These are phyloP conservation scores for Boletus patriciae DNA, from an alignment of 768 basidiomycete species.

Conservation along the genomic window DNA sequence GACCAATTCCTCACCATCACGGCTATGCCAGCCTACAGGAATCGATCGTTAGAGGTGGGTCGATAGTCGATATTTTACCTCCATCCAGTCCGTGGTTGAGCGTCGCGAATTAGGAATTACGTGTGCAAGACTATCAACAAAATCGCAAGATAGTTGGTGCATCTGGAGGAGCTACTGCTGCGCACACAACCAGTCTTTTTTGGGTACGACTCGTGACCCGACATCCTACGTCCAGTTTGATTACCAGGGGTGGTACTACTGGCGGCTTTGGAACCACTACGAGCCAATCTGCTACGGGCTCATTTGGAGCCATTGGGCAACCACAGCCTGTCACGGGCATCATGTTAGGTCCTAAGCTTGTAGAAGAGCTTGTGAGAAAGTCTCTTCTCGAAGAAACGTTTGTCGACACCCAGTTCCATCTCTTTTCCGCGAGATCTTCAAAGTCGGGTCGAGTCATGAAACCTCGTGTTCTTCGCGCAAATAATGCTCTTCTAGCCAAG, in stretches of 20 bases:
- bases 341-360: conserved; percentile 7
- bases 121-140: conserved; percentile 73
- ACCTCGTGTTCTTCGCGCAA: conserved; percentile 29
- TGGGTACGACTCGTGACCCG: conserved; percentile 20
- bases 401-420: conserved; percentile 33
- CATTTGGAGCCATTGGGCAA: conserved; percentile 30
- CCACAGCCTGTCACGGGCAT: too few relatives aligned
- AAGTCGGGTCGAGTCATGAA: conserved; percentile 7
- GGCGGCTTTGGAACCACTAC: conserved; percentile 20
- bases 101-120: conserved; percentile 54
- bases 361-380: conserved; percentile 24
- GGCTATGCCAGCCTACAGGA: too few relatives aligned
- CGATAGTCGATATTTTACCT: conserved; percentile 7
- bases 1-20: too few relatives aligned
- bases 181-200: conserved; percentile 23
- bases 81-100: background rate
- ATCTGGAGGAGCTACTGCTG: conserved; percentile 43
- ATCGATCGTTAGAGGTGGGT: conserved; percentile 73
- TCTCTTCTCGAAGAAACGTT: conserved; percentile 30
- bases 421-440: conserved; percentile 25
- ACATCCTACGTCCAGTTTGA: conserved; percentile 23
- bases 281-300: conserved; percentile 21
- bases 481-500: conserved; percentile 26
- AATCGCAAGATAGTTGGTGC: conserved; percentile 65
- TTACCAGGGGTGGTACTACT: conserved; percentile 26